These are phyloP conservation scores for Ceratobasidium sp. DNA, from an alignment of 1,284 basidiomycete species.

Conservation along the genomic window DNA sequence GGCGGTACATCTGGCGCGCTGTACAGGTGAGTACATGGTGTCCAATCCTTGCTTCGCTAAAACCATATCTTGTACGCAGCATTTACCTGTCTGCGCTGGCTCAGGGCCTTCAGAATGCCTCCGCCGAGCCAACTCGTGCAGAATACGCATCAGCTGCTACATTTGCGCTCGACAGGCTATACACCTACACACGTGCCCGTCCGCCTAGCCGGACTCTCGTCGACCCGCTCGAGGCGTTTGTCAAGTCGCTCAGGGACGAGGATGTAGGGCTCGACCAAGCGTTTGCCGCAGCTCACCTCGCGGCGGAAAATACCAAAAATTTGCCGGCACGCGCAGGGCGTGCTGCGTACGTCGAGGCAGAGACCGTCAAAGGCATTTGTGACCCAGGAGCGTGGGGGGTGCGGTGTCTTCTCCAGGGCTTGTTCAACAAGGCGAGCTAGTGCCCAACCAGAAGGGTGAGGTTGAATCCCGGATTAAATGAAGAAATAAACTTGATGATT, in stretches of 20 bases:
- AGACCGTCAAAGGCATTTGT: conserved; percentile 74
- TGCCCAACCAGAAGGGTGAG: not conserved
- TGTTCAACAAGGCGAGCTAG: conserved; percentile 5
- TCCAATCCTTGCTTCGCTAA: not conserved
- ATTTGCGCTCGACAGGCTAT: conserved; percentile 75
- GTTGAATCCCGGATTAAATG: not conserved
- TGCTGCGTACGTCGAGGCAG: conserved; percentile 87
- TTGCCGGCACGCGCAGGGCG: conserved; percentile 88
- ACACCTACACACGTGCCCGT: conserved; percentile 88
- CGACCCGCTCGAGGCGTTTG: conserved; percentile 90
- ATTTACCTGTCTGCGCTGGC: conserved; percentile 90
- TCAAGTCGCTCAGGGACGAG: conserved; percentile 58
- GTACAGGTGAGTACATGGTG: conserved; percentile 73
- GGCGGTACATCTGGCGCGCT: conserved; percentile 92
- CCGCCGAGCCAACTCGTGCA: conserved; percentile 44
- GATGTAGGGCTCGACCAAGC: conserved; percentile 61
- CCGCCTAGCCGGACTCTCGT: conserved; percentile 91
- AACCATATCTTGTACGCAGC: conserved; percentile 57
- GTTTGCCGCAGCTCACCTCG: conserved; percentile 70
- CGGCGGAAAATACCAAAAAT: conserved; percentile 78
- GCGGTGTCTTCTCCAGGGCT: conserved; percentile 23
- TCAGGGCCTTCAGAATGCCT: conserved; percentile 69
- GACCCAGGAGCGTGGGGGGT: conserved; percentile 72
- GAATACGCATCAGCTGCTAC: conserved; percentile 59
- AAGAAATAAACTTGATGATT: conserved; percentile 5